Conservation (phyloP, 371 early-diverging fungal genomes). For the Cokeromyces recurvatus region DNA sequence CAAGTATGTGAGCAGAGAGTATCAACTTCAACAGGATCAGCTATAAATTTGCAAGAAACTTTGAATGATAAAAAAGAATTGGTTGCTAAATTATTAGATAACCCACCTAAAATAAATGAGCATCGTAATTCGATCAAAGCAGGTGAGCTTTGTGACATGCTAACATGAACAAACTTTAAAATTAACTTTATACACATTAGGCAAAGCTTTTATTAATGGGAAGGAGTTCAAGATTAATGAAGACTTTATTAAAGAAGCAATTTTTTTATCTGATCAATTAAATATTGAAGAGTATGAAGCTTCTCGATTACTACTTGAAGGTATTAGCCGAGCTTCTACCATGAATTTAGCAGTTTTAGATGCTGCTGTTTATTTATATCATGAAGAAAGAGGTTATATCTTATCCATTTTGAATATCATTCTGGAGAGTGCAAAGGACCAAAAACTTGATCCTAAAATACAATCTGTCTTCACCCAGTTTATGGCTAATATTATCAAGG, state of each 20-base stretch:
- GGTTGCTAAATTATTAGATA: constrained; percentile 24
- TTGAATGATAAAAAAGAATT: constrained; percentile 3
- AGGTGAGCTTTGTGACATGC: too few species aligned
- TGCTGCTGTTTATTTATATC: constrained; percentile 66
- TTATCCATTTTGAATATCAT: constrained; percentile 60
- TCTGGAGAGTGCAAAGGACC: constrained; percentile 51
- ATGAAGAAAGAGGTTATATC: constrained; percentile 63
- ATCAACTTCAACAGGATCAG: not conserved
- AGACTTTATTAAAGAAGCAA: constrained; percentile 57
- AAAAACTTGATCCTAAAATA: constrained; percentile 37
- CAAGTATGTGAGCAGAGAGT: constrained; percentile 9
- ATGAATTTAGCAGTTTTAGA: constrained; percentile 58
- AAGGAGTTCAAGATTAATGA: constrained; percentile 52
- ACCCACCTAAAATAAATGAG: constrained; percentile 35
- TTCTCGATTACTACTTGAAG: constrained; percentile 58
- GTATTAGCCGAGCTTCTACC: constrained; percentile 27
- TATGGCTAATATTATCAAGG: constrained; percentile 18
- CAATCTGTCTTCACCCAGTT: constrained; percentile 35
- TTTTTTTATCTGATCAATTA: constrained; percentile 71
- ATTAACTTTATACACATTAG: too few species aligned
- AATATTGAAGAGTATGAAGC: constrained; percentile 72
- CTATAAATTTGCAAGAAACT: constrained; percentile 4
- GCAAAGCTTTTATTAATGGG: constrained; percentile 40
- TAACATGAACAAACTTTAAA: too few species aligned
- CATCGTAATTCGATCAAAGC: constrained; percentile 38